phyloP scores from a whole-genome alignment of 2,329 filamentous ascomycete genomes.

The Scopulariopsis brevicaulis region DNA sequence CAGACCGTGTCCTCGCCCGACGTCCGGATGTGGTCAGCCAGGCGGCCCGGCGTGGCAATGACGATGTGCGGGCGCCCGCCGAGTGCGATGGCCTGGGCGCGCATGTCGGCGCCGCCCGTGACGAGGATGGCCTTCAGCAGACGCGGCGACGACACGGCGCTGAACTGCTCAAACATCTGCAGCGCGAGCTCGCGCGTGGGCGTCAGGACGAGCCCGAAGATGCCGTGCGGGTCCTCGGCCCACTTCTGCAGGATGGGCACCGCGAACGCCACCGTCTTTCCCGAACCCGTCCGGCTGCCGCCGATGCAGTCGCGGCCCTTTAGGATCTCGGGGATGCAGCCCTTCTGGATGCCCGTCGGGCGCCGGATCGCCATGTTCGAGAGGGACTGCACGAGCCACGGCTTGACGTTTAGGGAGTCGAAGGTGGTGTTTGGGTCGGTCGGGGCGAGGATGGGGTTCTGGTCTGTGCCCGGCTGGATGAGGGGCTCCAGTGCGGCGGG shows the following conservation, averaged over 20 bases:
- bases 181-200: conserved; percentile 85
- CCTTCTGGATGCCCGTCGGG: conserved; percentile 86
- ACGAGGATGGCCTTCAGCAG: conserved; percentile 81
- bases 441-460: conserved; percentile 32
- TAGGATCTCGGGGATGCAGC: conserved; percentile 85
- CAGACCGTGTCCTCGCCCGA: conserved; percentile 86
- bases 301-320: conserved; percentile 91
- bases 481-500: conserved; percentile 7
- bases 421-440: conserved; percentile 54
- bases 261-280: conserved; percentile 94
- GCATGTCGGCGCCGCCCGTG: conserved; percentile 89
- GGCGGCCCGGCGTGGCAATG: conserved; percentile 83
- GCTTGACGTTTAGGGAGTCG: conserved; percentile 58
- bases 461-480: conserved; percentile 5
- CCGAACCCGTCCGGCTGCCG: conserved; percentile 86
- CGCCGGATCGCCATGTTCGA: conserved; percentile 67
- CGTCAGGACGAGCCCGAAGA: conserved; percentile 82
- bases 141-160: conserved; percentile 80
- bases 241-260: conserved; percentile 90
- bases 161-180: conserved; percentile 94
- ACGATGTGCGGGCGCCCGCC: conserved; percentile 78
- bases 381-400: conserved; percentile 82
- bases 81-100: conserved; percentile 75
- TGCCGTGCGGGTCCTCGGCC: conserved; percentile 83
- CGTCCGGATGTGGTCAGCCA: conserved; percentile 86